Evolutionary conservation across 305 asterid genomes (phyloP).

Genomic region (Solanum hybrid): DNA sequence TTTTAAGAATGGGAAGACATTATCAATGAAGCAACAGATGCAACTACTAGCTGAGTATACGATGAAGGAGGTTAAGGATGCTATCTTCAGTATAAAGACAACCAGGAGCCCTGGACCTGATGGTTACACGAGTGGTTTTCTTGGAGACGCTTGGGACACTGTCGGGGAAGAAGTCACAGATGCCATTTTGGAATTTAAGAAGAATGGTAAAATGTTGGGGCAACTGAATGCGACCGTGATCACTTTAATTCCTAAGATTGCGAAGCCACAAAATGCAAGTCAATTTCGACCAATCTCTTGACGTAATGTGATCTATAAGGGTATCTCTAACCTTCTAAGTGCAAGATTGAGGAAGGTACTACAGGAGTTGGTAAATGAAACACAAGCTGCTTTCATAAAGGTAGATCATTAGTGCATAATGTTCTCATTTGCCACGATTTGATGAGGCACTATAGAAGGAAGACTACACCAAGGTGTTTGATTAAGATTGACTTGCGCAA

Average conservation of each 20-base stretch:
- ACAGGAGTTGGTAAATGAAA: neutral
- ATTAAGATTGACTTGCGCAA: neutral
- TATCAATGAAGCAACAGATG: neutral
- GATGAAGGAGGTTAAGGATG: neutral
- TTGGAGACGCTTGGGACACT: neutral
- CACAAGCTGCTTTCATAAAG: neutral
- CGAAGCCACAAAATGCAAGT: neutral
- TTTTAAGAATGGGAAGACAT: neutral
- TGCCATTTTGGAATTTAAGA: neutral
- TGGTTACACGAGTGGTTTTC: neutral
- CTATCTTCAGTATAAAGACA: neutral
- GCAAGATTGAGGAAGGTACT: neutral
- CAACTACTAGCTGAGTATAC: neutral
- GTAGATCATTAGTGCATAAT: neutral
- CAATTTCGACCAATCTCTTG: neutral
- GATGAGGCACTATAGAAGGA: neutral
- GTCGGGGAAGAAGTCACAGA: neutral
- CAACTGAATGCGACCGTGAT: neutral
- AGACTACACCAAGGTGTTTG: neutral
- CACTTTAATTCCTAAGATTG: neutral
- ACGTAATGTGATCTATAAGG: neutral
- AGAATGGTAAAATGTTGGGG: neutral
- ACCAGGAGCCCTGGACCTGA: neutral
- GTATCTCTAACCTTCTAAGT: neutral
- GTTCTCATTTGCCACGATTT: neutral